Percentiles rank a stretch among this genome's conserved stretches.
Evolutionary conservation across 495 filamentous ascomycete genomes (phyloP).

Genomic region (Trichoderma gamsii): DNA sequence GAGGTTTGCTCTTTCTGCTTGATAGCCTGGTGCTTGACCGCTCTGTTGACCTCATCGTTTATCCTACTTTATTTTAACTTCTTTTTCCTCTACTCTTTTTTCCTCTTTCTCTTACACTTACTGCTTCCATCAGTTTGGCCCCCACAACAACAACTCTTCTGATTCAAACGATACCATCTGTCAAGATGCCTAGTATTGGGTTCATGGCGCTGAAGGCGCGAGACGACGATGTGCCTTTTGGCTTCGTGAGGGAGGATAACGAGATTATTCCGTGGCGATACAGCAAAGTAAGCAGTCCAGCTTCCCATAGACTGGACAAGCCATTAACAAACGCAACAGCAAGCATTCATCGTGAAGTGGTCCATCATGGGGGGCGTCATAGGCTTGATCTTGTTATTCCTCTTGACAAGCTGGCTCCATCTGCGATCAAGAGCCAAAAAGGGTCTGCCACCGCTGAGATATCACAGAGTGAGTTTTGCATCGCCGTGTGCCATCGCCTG

Average conservation of each 20-base stretch:
- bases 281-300: conserved; percentile 4
- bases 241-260: not conserved
- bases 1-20: not conserved
- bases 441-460: conserved; percentile 54
- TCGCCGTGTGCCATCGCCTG: not conserved
- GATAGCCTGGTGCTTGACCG: not conserved
- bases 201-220: not conserved
- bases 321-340: conserved; percentile 31
- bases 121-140: no score
- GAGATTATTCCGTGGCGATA: conserved; percentile 13
- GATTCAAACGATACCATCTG: not conserved
- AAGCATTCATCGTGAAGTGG: conserved; percentile 61
- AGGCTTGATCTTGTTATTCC: conserved; percentile 44
- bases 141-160: not conserved
- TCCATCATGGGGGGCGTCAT: conserved; percentile 54
- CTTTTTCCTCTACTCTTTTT: not conserved
- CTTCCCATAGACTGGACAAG: not conserved
- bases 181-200: not conserved
- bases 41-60: not conserved
- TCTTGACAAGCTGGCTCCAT: conserved; percentile 59
- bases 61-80: not conserved
- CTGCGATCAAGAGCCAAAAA: conserved; percentile 57
- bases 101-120: no score
- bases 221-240: conserved; percentile 6
- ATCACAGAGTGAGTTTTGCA: conserved; percentile 55